Base-by-base conservation (phyloP, 1,284 basidiomycete species). In the Quambalaria eucalypti region DNA sequence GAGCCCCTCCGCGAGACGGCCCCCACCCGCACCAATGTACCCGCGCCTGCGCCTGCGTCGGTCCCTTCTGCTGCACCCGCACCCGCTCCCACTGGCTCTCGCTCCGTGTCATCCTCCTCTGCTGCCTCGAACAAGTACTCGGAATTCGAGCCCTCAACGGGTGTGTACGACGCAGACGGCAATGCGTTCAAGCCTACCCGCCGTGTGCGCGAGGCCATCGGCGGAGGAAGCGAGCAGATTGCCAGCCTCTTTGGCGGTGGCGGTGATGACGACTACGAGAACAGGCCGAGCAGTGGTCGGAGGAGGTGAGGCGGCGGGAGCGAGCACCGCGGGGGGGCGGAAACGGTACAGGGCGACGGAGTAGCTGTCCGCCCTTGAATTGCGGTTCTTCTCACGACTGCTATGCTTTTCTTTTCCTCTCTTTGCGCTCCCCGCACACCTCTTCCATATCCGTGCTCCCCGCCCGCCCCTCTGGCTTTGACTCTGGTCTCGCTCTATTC, bases 131-230 rank as follows among this genome's bases (percentile, higher is more conserved):
- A 33, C 9, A 33, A 33, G n/a, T n/a, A n/a, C n/a, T n/a, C n/a
- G n/a, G n/a, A n/a, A n/a, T n/a, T n/a, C n/a, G n/a, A n/a, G n/a
- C n/a, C n/a, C n/a, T n/a, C 29, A 62, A 65, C 33, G 59, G 59
- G n/a, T 8, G 62, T 65, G 25, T 60, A 59, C 56, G 66, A 65
- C 33, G 63, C 60, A 51, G 62, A 64, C 2, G 66, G 68, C 19
- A 64, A 69, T 5, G 63, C 58, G 44, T 71, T 67, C 56, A 57
- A 65, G 26, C 66, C 68, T 16, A 71, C 62, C 39, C 62, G 66
- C 29, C 65, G 63, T 33, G 68, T 71, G 14, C 64, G 66, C 42
- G 65, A 71, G 60, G 59, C 64, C 28, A 56, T 65, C 23, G 55
- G 55, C 28, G 68, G 66, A 26, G 61, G 66, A 1, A 64, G 60